A percentile compares a stretch with the other conserved stretches of the same genome.
phyloP scores from a whole-genome alignment of 2,329 filamentous ascomycete species.

The Chrysoporthe austroafricana region DNA sequence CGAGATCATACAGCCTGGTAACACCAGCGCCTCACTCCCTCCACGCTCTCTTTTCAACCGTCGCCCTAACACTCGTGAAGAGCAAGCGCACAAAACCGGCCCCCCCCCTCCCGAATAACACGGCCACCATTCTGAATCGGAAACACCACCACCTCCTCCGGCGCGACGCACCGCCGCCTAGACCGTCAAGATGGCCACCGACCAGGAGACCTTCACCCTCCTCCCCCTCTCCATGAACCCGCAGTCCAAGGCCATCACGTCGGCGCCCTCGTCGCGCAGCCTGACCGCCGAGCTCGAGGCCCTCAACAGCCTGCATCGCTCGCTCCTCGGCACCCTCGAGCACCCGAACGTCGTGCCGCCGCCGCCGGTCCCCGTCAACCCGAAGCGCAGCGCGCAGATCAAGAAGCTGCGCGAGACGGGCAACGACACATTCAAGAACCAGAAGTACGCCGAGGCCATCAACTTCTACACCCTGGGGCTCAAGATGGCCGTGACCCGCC shows the following conservation, averaged over 20 bases:
- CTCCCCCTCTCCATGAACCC: conserved; percentile 83
- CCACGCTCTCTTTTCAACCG: too few species aligned
- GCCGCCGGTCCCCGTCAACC: conserved; percentile 87
- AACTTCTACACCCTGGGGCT: conserved; percentile 84
- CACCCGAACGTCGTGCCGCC: conserved; percentile 71
- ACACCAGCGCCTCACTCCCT: too few species aligned
- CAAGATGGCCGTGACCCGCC: conserved; percentile 82
- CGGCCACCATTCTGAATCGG: too few species aligned
- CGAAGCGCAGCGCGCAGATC: conserved; percentile 86
- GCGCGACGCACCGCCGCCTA: not conserved
- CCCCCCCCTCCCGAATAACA: too few species aligned
- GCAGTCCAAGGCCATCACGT: conserved; percentile 74
- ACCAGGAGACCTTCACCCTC: conserved; percentile 75
- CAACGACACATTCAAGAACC: conserved; percentile 81
- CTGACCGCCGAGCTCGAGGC: conserved; percentile 68
- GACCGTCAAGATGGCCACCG: conserved; percentile 36
- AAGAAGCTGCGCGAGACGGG: conserved; percentile 88
- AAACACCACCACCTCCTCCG: not conserved
- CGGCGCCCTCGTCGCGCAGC: conserved; percentile 42
- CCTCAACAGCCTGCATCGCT: conserved; percentile 79
- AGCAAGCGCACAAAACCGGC: too few species aligned
- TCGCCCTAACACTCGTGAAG: too few species aligned
- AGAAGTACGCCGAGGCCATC: conserved; percentile 73
- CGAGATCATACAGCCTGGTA: too few species aligned
- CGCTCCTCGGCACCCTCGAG: conserved; percentile 65